These are phyloP conservation scores for Pezicula carpinea DNA, from an alignment of 2,329 filamentous ascomycete species.

Conservation along the genomic window DNA sequence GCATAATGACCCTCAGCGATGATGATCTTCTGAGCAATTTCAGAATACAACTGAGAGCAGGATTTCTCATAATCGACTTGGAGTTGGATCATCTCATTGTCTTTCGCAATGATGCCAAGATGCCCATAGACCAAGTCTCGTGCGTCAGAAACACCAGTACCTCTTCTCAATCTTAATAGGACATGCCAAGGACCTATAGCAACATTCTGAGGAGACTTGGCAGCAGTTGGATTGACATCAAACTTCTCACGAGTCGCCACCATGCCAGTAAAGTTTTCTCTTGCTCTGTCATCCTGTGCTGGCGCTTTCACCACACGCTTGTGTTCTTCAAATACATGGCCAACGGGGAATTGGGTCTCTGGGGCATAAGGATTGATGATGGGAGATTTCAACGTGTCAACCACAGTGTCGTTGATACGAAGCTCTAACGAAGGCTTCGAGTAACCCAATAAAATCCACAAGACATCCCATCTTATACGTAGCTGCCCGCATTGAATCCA, in stretches of 20 bases:
- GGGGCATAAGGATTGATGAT: too few relatives aligned
- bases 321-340: too few relatives aligned
- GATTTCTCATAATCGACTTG: not conserved
- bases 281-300: not conserved
- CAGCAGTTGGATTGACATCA: not conserved
- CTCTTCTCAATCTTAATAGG: constrained; percentile 1
- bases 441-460: not conserved
- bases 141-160: not conserved
- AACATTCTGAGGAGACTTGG: not conserved
- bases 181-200: not conserved
- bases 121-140: constrained; percentile 2
- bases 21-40: too few relatives aligned
- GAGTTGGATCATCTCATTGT: not conserved
- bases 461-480: constrained; percentile 2
- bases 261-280: not conserved
- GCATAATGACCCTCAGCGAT: too few relatives aligned
- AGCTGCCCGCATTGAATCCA: constrained; percentile 5
- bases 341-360: too few relatives aligned
- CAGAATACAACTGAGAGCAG: too few relatives aligned
- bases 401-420: too few relatives aligned
- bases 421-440: too few relatives aligned
- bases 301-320: too few relatives aligned
- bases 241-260: not conserved
- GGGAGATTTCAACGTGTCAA: too few relatives aligned
- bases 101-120: not conserved